These are phyloP conservation scores for Boletus rubescentipes DNA, from an alignment of 768 basidiomycete species.

Conservation along the genomic window DNA sequence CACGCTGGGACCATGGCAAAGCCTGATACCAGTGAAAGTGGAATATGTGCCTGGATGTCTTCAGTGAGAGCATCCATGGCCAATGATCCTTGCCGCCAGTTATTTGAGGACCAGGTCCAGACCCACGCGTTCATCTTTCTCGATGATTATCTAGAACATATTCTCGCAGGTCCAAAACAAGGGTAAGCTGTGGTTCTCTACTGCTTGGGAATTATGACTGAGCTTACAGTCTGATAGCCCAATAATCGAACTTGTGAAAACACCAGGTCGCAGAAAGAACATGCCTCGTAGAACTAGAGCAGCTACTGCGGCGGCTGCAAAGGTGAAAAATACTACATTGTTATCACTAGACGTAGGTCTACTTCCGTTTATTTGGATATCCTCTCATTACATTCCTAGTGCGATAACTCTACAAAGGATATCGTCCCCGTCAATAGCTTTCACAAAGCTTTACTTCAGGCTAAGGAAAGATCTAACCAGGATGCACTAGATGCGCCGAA, in stretches of 20 bases:
- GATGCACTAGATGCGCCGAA: background rate
- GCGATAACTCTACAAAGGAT: conserved; percentile 37
- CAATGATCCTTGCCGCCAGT: conserved; percentile 67
- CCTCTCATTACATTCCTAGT: conserved; percentile 30
- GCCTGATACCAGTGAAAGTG: conserved; percentile 25
- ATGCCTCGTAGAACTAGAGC: conserved; percentile 50
- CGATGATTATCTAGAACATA: conserved; percentile 72
- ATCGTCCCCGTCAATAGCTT: conserved; percentile 46
- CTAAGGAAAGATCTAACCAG: conserved; percentile 23
- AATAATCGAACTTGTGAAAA: conserved; percentile 80
- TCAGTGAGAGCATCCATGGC: conserved; percentile 66
- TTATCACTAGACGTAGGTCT: conserved; percentile 48
- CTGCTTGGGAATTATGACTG: background rate
- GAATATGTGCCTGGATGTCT: conserved; percentile 70
- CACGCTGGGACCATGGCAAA: conserved; percentile 9
- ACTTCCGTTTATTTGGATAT: background rate
- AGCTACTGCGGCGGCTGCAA: conserved; percentile 40
- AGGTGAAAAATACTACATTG: conserved; percentile 41
- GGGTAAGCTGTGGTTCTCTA: conserved; percentile 45
- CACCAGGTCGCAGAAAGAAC: conserved; percentile 72
- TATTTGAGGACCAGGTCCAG: conserved; percentile 72
- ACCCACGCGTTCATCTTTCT: conserved; percentile 77
- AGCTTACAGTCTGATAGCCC: conserved; percentile 41
- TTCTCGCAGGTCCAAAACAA: conserved; percentile 62
- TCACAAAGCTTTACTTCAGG: conserved; percentile 44